Conservation (phyloP, 2,329 filamentous ascomycete species). For the Lecanosticta acicola region DNA sequence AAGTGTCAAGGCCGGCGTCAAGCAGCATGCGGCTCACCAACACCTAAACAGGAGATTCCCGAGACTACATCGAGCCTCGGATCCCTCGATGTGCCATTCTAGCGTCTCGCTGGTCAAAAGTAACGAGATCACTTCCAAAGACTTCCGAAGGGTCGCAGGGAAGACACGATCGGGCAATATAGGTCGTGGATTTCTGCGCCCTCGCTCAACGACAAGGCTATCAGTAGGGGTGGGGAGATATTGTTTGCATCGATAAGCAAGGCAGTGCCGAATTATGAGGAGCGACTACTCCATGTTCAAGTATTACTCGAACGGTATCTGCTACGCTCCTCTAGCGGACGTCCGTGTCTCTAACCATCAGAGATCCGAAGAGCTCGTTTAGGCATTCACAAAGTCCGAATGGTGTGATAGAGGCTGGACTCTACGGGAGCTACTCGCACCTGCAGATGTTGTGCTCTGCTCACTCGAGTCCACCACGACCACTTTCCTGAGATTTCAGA, state of each 20-base stretch:
- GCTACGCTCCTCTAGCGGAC: background rate
- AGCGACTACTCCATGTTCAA: conserved; percentile 6
- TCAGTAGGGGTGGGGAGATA: conserved; percentile 13
- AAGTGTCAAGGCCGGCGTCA: too few species aligned
- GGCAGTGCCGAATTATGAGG: conserved; percentile 15
- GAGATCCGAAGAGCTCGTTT: background rate
- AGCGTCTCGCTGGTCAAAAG: conserved; percentile 12
- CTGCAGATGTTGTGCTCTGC: conserved; percentile 5
- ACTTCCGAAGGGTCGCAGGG: conserved; percentile 4
- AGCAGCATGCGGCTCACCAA: conserved; percentile 25
- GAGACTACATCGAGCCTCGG: conserved; percentile 11
- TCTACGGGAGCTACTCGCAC: conserved; percentile 16
- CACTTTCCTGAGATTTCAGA: too few species aligned
- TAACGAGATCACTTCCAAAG: conserved; percentile 9
- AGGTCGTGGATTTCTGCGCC: conserved; percentile 3
- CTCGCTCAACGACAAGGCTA: background rate
- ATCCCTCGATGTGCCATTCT: conserved; percentile 9
- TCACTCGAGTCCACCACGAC: conserved; percentile 7
- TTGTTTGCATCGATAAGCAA: conserved; percentile 17
- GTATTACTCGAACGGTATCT: conserved; percentile 9
- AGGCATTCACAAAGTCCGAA: conserved; percentile 1
- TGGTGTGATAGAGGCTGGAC: conserved; percentile 17
- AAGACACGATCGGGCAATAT: conserved; percentile 4
- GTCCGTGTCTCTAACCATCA: too few species aligned
- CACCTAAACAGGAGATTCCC: conserved; percentile 12